A percentile compares a stretch with the other conserved stretches of the same genome.
These are phyloP conservation scores for Penicillium sp. DNA, from an alignment of 2,329 filamentous ascomycete genomes.

Conservation along the genomic window DNA sequence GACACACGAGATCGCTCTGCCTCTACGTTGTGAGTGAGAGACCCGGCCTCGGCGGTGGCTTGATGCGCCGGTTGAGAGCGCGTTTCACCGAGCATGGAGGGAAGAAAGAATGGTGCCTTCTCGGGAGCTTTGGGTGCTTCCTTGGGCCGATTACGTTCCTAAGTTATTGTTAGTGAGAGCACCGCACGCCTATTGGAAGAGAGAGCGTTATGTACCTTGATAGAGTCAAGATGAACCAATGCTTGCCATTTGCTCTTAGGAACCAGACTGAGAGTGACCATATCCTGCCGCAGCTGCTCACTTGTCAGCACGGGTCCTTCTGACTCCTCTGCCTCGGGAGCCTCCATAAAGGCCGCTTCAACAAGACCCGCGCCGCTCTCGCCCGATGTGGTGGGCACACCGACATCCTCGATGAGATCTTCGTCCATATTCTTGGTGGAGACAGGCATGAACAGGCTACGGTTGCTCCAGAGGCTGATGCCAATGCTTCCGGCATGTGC, in stretches of 20 bases:
- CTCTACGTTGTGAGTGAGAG: constrained; percentile 35
- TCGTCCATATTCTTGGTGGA: constrained; percentile 83
- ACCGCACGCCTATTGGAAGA: background rate
- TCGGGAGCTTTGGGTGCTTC: constrained; percentile 89
- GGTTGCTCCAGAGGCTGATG: constrained; percentile 96
- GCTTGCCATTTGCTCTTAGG: constrained; percentile 94
- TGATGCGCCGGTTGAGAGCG: constrained; percentile 22
- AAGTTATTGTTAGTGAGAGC: constrained; percentile 6
- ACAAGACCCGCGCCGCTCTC: constrained; percentile 76
- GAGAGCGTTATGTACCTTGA: constrained; percentile 53
- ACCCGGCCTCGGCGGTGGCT: constrained; percentile 29
- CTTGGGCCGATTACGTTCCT: constrained; percentile 89
- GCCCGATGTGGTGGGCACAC: constrained; percentile 74
- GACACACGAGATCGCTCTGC: constrained; percentile 67
- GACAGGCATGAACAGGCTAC: constrained; percentile 83
- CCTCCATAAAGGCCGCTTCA: constrained; percentile 70
- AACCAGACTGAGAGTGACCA: constrained; percentile 86
- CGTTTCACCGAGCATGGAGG: constrained; percentile 41
- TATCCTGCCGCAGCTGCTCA: constrained; percentile 77
- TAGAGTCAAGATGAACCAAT: constrained; percentile 84
- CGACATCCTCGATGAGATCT: constrained; percentile 65
- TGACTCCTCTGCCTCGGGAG: constrained; percentile 49
- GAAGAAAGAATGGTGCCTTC: constrained; percentile 94
- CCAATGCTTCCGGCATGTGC: constrained; percentile 79
- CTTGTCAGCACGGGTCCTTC: constrained; percentile 58